phyloP scores from a whole-genome alignment of 164 flowering plant species.

The Kingdonia uniflora region DNA sequence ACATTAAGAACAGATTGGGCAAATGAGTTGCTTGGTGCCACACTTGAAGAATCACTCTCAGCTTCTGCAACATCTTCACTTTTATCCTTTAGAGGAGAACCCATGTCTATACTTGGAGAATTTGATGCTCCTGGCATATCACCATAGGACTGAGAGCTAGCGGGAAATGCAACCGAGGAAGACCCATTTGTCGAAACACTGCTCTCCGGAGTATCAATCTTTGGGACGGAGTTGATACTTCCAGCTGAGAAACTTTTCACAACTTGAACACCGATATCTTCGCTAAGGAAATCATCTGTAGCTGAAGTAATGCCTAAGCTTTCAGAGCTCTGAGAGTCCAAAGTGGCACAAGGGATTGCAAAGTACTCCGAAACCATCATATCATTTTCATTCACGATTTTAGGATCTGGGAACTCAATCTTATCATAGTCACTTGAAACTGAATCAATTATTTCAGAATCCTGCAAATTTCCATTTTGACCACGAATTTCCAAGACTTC shows the following conservation, averaged over 20 bases:
- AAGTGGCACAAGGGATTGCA: constrained; percentile 26
- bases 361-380: constrained; percentile 82
- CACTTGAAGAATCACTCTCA: constrained; percentile 37
- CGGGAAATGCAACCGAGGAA: constrained; percentile 33
- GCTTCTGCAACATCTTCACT: constrained; percentile 21
- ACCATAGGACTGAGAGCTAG: constrained; percentile 33
- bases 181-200: constrained; percentile 55
- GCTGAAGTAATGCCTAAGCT: constrained; percentile 32
- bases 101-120: constrained; percentile 28
- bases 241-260: constrained; percentile 32
- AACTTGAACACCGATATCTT: constrained; percentile 23
- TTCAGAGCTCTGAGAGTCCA: constrained; percentile 49
- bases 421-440: constrained; percentile 36
- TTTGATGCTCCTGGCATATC: constrained; percentile 28
- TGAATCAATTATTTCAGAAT: constrained; percentile 26
- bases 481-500: constrained; percentile 61
- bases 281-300: constrained; percentile 25
- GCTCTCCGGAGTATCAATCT: constrained; percentile 50
- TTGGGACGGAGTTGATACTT: constrained; percentile 23
- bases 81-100: constrained; percentile 28
- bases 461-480: constrained; percentile 21
- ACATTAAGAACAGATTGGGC: constrained; percentile 37
- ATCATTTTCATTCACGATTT: constrained; percentile 63
- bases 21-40: constrained; percentile 13
- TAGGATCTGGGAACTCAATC: constrained; percentile 91